A percentile compares a stretch with the other conserved stretches of the same genome.
phyloP scores from a whole-genome alignment of 352 stramenopile species.

The Phytophthora brassicae region DNA sequence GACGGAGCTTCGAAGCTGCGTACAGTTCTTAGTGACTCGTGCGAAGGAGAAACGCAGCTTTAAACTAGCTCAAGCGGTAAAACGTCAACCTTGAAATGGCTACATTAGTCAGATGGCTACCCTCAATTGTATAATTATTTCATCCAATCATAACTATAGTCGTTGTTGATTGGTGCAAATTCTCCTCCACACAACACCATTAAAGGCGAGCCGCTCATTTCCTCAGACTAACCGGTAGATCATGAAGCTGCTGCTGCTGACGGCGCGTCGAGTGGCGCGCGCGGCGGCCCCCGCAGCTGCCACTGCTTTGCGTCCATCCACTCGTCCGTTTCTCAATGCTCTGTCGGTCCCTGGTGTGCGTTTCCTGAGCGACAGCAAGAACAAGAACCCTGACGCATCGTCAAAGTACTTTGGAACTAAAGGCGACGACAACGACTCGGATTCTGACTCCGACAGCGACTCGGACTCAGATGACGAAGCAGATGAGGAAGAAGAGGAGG shows the following conservation, averaged over 20 bases:
- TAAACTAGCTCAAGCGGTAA: too few relatives aligned
- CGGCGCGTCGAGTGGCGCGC: slow-evolving; percentile 31
- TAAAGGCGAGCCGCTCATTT: slow-evolving; percentile 33
- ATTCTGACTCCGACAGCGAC: slow-evolving; percentile 11
- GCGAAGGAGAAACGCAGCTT: too few relatives aligned
- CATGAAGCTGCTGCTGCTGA: slow-evolving; percentile 59
- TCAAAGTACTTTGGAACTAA: slow-evolving; percentile 29
- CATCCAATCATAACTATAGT: slow-evolving; percentile 11
- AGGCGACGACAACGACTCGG: slow-evolving; percentile 27
- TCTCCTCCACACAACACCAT: slow-evolving; percentile 20
- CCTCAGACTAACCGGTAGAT: neutral
- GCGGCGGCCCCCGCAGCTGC: slow-evolving; percentile 17
- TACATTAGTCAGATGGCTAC: too few relatives aligned
- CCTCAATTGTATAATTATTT: too few relatives aligned
- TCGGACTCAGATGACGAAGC: slow-evolving; percentile 38
- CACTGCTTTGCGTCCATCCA: slow-evolving; percentile 4
- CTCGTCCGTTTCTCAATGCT: slow-evolving; percentile 13
- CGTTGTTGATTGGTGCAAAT: neutral
- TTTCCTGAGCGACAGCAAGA: slow-evolving; percentile 26
- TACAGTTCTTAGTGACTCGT: too few relatives aligned
- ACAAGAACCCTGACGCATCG: slow-evolving; percentile 18
- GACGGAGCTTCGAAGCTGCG: too few relatives aligned
- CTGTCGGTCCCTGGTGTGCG: slow-evolving; percentile 13
- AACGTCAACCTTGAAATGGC: too few relatives aligned
- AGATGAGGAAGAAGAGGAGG: slow-evolving; percentile 13